Evolutionary conservation across 2,329 filamentous ascomycete species (phyloP), one percentile per base, ranked within the genome.

Genomic region (Cercospora canescens): DNA sequence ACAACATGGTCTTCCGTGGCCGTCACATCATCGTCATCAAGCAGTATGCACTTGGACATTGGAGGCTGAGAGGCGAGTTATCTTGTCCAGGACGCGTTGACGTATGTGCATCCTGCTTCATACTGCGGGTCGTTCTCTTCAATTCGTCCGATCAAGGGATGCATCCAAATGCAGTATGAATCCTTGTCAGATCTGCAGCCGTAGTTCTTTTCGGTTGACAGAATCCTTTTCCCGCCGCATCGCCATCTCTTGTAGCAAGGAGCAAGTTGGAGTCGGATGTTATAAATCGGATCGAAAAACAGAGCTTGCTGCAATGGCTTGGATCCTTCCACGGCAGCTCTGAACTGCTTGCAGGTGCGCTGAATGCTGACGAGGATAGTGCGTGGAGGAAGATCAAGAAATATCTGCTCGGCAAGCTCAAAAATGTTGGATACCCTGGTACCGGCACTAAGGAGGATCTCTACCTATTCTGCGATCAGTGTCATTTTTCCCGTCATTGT

Each of bases 401-500:
- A 60, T 39, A 72, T 69, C n/a, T 35, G 30, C 30, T 76, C 75
- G n/a, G 79, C 75, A 28, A 79, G 75, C 65, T 71, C 69, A 11
- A 63, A 52, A 32, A 66, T 70, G 34, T 21, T 28, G 58, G 70
- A 66, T 18, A 28, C 34, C 11, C 24, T 58, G 6, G n/a, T 35
- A 0, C 11, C 55, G 26, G 45, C 18, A 21, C 21, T 50, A 21
- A 26, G 21, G 24, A 11, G 41, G 6, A 24, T 14, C 9, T 45
- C 41, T 21, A 50, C 26, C 45, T 50, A 11, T 48, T 9, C 11
- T 6, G 21, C 7, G 1, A 24, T 48, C 41, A 48, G 21, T 6
- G 0, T 26, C 18, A 16, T 12, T 11, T 14, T n/a, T 5, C n/a
- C 14, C 14, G 14, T 16, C 14, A 14, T 16, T 6, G 14, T 39